Evolutionary conservation across 139 green algal genomes (phyloP).

Genomic region (Tetradesmus lagerheimii): DNA sequence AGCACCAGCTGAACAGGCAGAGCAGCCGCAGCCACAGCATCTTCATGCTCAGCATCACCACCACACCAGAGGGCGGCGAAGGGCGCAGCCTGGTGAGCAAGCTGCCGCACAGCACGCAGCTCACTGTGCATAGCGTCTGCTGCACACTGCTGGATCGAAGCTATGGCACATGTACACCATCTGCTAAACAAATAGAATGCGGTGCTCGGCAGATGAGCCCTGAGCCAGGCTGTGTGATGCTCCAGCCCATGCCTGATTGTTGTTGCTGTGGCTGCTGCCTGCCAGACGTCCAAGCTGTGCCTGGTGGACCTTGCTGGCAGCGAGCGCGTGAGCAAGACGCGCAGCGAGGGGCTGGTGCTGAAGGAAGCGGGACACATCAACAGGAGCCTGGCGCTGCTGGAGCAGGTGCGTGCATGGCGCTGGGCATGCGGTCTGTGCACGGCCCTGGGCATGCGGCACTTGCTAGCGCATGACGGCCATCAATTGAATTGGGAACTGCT

Average conservation of each 20-base stretch:
- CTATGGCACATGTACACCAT: neutral
- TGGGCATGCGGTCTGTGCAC: neutral
- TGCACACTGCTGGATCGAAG: too few species aligned
- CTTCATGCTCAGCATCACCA: slow-evolving; percentile 75
- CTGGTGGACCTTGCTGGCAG: slow-evolving; percentile 83
- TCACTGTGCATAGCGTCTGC: too few species aligned
- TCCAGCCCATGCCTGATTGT: neutral
- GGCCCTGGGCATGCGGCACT: neutral
- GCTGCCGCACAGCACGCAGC: neutral
- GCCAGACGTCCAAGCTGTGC: slow-evolving; percentile 65
- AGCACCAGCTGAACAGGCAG: slow-evolving; percentile 82
- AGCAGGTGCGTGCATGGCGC: slow-evolving; percentile 62
- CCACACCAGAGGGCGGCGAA: neutral
- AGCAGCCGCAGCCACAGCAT: slow-evolving; percentile 81
- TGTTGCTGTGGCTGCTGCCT: neutral
- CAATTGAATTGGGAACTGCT: too few species aligned
- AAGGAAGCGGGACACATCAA: slow-evolving; percentile 83
- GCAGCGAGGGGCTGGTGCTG: slow-evolving; percentile 70
- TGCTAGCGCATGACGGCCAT: too few species aligned
- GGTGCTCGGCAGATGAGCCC: too few species aligned
- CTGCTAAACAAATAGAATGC: neutral
- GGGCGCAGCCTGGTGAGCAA: neutral
- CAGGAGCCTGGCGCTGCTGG: slow-evolving; percentile 77
- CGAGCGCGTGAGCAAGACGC: slow-evolving; percentile 80
- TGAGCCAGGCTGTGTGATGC: neutral